phyloP scores from a whole-genome alignment of 2,329 filamentous ascomycete species.

The Ophiostoma novo-ulmi region DNA sequence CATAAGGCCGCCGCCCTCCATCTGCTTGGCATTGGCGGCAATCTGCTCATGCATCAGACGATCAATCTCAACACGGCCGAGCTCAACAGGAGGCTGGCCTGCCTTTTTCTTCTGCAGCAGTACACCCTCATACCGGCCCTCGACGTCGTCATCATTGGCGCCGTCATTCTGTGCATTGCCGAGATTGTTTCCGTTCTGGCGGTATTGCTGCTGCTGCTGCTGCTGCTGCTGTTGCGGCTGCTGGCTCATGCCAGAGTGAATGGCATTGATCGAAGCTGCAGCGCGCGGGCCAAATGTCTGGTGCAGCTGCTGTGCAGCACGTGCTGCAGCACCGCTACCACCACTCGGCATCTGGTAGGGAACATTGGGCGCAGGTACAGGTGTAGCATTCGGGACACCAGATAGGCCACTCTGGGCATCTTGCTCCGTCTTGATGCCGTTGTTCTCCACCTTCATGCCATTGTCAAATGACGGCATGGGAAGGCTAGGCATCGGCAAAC shows the following conservation, averaged over 20 bases:
- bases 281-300: conserved; percentile 58
- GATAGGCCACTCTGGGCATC: conserved; percentile 16
- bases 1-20: conserved; percentile 74
- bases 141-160: conserved; percentile 58
- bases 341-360: conserved; percentile 32
- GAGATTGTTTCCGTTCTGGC: conserved; percentile 24
- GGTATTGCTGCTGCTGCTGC: conserved; percentile 27
- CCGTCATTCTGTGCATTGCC: conserved; percentile 67
- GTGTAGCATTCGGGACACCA: conserved; percentile 10
- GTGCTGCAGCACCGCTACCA: conserved; percentile 43
- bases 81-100: conserved; percentile 50
- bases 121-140: conserved; percentile 56
- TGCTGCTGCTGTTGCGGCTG: conserved; percentile 27
- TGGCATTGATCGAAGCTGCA: conserved; percentile 61
- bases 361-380: conserved; percentile 27
- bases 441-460: conserved; percentile 20
- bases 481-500: conserved; percentile 31
- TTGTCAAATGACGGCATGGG: conserved; percentile 29
- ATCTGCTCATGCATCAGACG: conserved; percentile 64
- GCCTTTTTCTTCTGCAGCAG: conserved; percentile 53
- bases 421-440: conserved; percentile 27
- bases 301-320: conserved; percentile 54
- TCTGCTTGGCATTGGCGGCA: conserved; percentile 57
- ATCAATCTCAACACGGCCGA: conserved; percentile 61
- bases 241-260: conserved; percentile 43